Conservation (phyloP, 2,329 filamentous ascomycete species). For the Neobulgaria alba region DNA sequence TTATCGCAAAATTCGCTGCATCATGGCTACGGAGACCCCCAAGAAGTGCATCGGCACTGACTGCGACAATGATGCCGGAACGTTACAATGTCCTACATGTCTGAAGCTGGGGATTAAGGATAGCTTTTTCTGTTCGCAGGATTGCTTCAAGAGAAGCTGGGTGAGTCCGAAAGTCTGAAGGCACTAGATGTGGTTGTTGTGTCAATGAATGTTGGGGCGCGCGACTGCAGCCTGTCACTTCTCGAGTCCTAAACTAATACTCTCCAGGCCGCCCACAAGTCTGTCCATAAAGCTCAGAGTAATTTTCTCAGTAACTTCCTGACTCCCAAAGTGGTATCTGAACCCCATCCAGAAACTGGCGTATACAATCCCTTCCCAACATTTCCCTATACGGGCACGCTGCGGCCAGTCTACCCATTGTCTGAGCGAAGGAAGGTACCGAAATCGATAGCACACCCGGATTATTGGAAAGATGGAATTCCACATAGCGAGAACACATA, state of each 20-base stretch:
- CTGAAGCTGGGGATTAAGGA: constrained; percentile 80
- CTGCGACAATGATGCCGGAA: constrained; percentile 78
- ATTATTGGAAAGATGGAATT: constrained; percentile 81
- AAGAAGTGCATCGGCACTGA: constrained; percentile 73
- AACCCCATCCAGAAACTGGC: constrained; percentile 84
- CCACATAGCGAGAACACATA: constrained; percentile 52
- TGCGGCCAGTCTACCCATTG: constrained; percentile 83
- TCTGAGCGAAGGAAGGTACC: constrained; percentile 66
- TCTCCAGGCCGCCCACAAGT: constrained; percentile 69
- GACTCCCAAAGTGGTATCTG: constrained; percentile 75
- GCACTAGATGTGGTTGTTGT: too few species aligned
- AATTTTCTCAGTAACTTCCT: constrained; percentile 66
- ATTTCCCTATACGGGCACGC: constrained; percentile 69
- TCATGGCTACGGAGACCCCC: constrained; percentile 34
- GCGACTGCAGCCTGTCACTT: too few species aligned
- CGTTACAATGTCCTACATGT: constrained; percentile 90
- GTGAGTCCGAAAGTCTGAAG: constrained; percentile 49
- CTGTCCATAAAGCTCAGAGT: constrained; percentile 71
- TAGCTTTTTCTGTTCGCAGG: constrained; percentile 95
- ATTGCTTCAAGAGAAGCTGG: constrained; percentile 99
- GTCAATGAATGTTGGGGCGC: too few species aligned
- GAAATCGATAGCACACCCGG: constrained; percentile 71
- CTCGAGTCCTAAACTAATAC: constrained; percentile 9
- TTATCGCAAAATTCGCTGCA: background rate
- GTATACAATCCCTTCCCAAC: constrained; percentile 87